These are phyloP conservation scores for Camellia japonica DNA, from an alignment of 148 eudicot genomes.

Conservation along the genomic window DNA sequence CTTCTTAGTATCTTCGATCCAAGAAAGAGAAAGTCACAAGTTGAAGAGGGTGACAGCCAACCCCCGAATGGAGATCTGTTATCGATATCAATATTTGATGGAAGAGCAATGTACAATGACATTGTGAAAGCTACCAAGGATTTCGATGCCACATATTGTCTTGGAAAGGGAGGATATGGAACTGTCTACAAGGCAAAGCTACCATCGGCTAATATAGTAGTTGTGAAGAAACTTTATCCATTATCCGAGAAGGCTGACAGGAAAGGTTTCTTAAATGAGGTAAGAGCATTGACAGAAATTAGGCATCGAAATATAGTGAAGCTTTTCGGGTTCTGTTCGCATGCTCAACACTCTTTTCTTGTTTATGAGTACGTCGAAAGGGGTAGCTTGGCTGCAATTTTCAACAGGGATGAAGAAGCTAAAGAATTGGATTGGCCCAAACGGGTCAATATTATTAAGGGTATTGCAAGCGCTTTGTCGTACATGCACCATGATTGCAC, in stretches of 20 bases:
- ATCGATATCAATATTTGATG: not conserved
- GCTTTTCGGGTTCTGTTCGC: constrained; percentile 35
- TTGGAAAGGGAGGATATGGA: constrained; percentile 36
- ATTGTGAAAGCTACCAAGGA: constrained; percentile 4
- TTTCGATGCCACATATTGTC: constrained; percentile 27
- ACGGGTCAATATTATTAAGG: constrained; percentile 30
- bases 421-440: constrained; percentile 30
- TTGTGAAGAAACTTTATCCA: constrained; percentile 37
- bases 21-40: not conserved
- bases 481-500: constrained; percentile 47
- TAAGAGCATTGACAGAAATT: constrained; percentile 29
- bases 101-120: not conserved
- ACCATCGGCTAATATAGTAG: constrained; percentile 24
- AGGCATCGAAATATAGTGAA: constrained; percentile 42
- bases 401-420: constrained; percentile 23
- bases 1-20: not conserved
- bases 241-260: constrained; percentile 1
- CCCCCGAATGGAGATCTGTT: not conserved
- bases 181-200: constrained; percentile 39
- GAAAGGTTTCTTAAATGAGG: constrained; percentile 26
- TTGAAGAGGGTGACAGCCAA: not conserved
- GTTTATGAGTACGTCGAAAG: constrained; percentile 43
- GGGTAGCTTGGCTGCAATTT: constrained; percentile 30
- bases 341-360: constrained; percentile 25
- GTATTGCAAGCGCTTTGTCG: constrained; percentile 32